phyloP scores from a whole-genome alignment of 352 stramenopile genomes.

The Phytophthora tubulina region DNA sequence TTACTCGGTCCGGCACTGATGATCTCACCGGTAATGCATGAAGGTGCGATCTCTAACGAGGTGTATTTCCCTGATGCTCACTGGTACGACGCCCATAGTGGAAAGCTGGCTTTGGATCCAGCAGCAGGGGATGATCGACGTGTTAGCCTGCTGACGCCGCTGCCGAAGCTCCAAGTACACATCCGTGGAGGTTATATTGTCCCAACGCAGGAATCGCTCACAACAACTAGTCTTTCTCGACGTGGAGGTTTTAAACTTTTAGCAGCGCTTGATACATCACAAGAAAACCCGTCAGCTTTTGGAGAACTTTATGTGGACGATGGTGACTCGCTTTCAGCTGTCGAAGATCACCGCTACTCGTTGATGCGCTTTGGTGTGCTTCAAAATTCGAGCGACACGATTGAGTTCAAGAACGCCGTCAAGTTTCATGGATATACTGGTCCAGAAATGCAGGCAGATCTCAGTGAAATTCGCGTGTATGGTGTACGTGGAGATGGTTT shows the following conservation, averaged over 20 bases:
- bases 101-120: conserved; percentile 41
- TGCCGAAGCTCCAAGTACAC: conserved; percentile 70
- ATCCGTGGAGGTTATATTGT: conserved; percentile 74
- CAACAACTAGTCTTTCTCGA: conserved; percentile 68
- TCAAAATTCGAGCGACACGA: conserved; percentile 43
- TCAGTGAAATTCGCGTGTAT: conserved; percentile 66
- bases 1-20: conserved; percentile 77
- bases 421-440: conserved; percentile 64
- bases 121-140: conserved; percentile 24
- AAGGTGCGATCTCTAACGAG: conserved; percentile 60
- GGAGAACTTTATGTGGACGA: conserved; percentile 84
- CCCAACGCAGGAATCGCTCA: conserved; percentile 60
- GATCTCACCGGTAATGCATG: conserved; percentile 78
- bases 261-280: conserved; percentile 50
- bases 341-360: conserved; percentile 68
- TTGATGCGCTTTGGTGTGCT: conserved; percentile 53
- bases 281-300: conserved; percentile 35
- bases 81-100: conserved; percentile 77
- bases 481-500: conserved; percentile 59
- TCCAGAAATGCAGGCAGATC: conserved; percentile 69
- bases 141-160: conserved; percentile 59
- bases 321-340: conserved; percentile 71
- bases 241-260: conserved; percentile 64
- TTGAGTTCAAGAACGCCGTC: conserved; percentile 55
- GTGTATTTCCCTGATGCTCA: conserved; percentile 77